phyloP scores from a whole-genome alignment of 1,284 basidiomycete species.

The Cutaneotrichosporon sp. region DNA sequence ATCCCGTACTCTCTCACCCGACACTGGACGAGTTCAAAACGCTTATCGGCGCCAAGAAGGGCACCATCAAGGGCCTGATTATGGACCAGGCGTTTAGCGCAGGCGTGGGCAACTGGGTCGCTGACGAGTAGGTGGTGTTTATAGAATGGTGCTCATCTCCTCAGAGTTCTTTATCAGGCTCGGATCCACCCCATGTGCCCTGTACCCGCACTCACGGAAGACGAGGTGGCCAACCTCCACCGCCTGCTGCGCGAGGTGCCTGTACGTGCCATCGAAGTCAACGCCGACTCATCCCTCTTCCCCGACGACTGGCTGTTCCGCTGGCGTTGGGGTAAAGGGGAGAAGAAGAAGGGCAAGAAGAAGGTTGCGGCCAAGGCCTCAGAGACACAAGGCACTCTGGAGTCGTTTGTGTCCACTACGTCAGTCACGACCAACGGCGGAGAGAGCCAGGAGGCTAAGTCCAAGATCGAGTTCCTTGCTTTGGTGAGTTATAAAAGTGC shows the following conservation, averaged over 20 bases:
- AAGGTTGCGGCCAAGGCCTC: background rate
- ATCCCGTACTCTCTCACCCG: constrained; percentile 71
- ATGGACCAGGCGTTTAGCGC: constrained; percentile 76
- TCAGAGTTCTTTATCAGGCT: constrained; percentile 71
- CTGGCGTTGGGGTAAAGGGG: constrained; percentile 62
- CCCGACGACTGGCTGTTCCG: constrained; percentile 54
- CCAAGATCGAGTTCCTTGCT: constrained; percentile 49
- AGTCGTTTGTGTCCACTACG: constrained; percentile 2
- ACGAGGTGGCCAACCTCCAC: constrained; percentile 57
- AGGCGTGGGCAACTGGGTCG: constrained; percentile 80
- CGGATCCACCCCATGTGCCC: constrained; percentile 69
- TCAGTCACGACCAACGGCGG: constrained; percentile 5
- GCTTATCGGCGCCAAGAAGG: constrained; percentile 56
- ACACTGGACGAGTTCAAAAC: constrained; percentile 56
- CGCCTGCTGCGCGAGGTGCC: constrained; percentile 59
- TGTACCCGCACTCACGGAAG: constrained; percentile 56
- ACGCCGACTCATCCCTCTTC: constrained; percentile 67
- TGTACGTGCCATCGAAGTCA: constrained; percentile 60
- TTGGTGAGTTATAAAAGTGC: constrained; percentile 50
- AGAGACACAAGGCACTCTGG: background rate
- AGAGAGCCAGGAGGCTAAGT: constrained; percentile 27
- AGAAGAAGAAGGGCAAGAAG: constrained; percentile 50
- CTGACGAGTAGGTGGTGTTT: constrained; percentile 52
- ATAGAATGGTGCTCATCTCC: background rate
- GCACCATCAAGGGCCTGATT: constrained; percentile 70